A percentile compares a stretch with the other conserved stretches of the same genome.
These are phyloP conservation scores for Aureobasidium lini DNA, from an alignment of 2,329 filamentous ascomycete species.

Conservation along the genomic window DNA sequence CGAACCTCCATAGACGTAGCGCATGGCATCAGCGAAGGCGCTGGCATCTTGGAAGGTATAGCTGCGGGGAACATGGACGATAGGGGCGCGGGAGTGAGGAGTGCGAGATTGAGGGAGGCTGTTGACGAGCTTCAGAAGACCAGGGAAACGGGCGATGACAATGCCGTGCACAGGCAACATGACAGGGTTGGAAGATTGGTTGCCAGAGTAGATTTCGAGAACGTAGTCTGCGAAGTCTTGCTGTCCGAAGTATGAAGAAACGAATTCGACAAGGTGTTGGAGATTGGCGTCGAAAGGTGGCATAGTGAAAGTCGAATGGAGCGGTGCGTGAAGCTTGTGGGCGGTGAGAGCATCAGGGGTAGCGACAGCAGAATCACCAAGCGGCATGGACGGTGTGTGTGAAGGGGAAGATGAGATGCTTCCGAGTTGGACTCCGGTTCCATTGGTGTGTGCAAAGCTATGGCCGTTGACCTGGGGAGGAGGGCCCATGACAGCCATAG, in stretches of 20 bases:
- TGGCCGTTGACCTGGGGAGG: slow-evolving; percentile 1
- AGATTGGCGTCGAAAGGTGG: slow-evolving; percentile 7
- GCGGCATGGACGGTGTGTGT: background rate
- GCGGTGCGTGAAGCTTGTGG: slow-evolving; percentile 17
- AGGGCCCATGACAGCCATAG: background rate
- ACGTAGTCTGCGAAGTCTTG: slow-evolving; percentile 16
- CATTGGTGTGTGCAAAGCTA: background rate
- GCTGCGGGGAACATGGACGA: slow-evolving; percentile 2
- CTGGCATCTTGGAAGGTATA: slow-evolving; percentile 10
- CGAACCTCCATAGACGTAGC: slow-evolving; percentile 13
- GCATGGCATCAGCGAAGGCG: slow-evolving; percentile 14
- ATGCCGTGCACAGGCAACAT: slow-evolving; percentile 15
- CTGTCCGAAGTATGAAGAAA: slow-evolving; percentile 14
- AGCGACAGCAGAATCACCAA: slow-evolving; percentile 2
- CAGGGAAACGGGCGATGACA: slow-evolving; percentile 14
- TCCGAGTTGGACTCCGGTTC: background rate
- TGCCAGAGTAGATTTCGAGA: slow-evolving; percentile 11
- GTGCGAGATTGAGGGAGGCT: background rate
- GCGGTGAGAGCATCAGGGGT: background rate
- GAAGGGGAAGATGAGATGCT: slow-evolving; percentile 3
- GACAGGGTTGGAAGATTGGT: background rate
- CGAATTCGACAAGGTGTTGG: slow-evolving; percentile 11
- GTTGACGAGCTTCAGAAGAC: slow-evolving; percentile 7
- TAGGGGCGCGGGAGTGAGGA: background rate
- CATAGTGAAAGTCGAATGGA: slow-evolving; percentile 24